Base-by-base conservation (phyloP, 2,329 filamentous ascomycete species). In the Torrubiella hemipterigena region DNA sequence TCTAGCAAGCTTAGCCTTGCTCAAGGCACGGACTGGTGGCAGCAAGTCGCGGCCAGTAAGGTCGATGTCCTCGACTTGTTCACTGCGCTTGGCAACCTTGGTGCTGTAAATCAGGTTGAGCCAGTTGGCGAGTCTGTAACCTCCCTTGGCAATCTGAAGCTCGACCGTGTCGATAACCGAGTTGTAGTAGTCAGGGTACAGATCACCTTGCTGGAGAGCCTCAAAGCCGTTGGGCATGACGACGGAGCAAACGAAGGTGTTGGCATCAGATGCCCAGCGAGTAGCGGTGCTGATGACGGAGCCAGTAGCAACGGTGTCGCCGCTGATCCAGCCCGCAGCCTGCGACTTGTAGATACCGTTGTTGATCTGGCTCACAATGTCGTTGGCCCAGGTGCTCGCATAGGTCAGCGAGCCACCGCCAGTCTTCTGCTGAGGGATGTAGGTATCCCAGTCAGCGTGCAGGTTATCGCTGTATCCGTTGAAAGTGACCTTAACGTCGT, bases 391-490 rank as follows among this genome's bases (percentile, higher is more conserved):
- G 4, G 47, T 38, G 44, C 52, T 50, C 3, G 59, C 60, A 4
- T 52, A 45, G 15, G 49, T 27, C 25, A 55, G 42, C 4, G 43
- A 46, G 17, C 44, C 45, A 37, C 56, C 57, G 33, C 58, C 58
- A 2, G 53, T 46, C 20, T 57, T 48, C 31, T 52, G 51, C 43
- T 72, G 60, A 9, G 69, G 65, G 38, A 77, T 74, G 30, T 61
- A 54, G 6, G 64, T 70, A 45, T 78, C 74, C 74, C 73, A 78
- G 30, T 69, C 59, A 5, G 65, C 48, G 47, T 78, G 74, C 6
- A 79, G 58, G 46, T 79, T 78, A 17, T 67, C 68, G 22, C 45
- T 42, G 16, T 61, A 54, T 11, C 61, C 59, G 31, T 63, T 51
- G 46, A 70, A 78, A 2, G 51, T 53, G 6, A 77, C 73, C 1